Conservation (phyloP, 2,329 filamentous ascomycete species). For the Torrubiella hemipterigena region DNA sequence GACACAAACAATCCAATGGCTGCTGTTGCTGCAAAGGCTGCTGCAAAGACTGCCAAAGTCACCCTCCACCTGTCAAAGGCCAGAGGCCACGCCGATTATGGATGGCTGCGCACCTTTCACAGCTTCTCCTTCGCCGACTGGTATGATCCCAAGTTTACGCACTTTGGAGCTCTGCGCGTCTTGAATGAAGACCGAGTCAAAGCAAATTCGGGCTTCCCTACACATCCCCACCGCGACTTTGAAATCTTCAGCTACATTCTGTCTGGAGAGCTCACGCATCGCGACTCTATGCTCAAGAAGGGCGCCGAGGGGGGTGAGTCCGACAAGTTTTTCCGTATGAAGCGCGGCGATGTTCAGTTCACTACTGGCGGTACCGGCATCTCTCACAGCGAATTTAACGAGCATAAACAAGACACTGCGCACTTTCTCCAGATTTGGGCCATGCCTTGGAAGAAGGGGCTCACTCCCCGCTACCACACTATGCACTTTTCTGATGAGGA, state of each 20-base stretch:
- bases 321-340: slow-evolving; percentile 59
- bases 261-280: slow-evolving; percentile 76
- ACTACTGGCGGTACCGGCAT: slow-evolving; percentile 77
- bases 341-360: slow-evolving; percentile 76
- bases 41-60: slow-evolving; percentile 57
- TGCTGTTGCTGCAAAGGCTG: slow-evolving; percentile 46
- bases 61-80: slow-evolving; percentile 58
- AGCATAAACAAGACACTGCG: slow-evolving; percentile 56
- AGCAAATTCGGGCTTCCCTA: slow-evolving; percentile 65
- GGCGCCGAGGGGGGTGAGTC: slow-evolving; percentile 45
- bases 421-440: slow-evolving; percentile 90
- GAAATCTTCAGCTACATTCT: slow-evolving; percentile 86
- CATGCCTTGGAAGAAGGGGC: slow-evolving; percentile 59
- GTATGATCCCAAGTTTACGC: slow-evolving; percentile 54
- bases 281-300: slow-evolving; percentile 72
- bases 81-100: slow-evolving; percentile 69
- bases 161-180: slow-evolving; percentile 68
- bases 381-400: slow-evolving; percentile 73
- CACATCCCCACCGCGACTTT: slow-evolving; percentile 74
- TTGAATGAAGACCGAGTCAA: slow-evolving; percentile 82
- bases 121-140: slow-evolving; percentile 71
- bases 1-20: slow-evolving; percentile 10
- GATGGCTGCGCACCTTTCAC: slow-evolving; percentile 81
- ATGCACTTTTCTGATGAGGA: slow-evolving; percentile 58
- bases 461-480: slow-evolving; percentile 68